These are phyloP conservation scores for Suillus tomentosus DNA, from an alignment of 768 basidiomycete genomes.

Conservation along the genomic window DNA sequence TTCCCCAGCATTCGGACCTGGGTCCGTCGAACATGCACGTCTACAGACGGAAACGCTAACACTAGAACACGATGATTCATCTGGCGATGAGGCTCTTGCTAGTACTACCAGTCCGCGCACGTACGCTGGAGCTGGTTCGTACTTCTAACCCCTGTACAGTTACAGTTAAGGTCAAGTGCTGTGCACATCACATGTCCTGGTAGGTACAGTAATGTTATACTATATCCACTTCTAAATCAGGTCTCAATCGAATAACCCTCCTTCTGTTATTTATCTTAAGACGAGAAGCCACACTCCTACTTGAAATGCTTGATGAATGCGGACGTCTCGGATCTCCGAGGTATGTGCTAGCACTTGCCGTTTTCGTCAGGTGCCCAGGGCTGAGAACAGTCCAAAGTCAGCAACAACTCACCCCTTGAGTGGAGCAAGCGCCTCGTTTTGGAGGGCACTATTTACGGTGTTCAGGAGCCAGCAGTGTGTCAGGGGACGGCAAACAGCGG, in stretches of 20 bases:
- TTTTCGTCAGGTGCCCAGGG: conserved; percentile 83
- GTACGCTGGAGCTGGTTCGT: conserved; percentile 48
- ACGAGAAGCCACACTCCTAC: conserved; percentile 80
- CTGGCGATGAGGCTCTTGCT: conserved; percentile 25
- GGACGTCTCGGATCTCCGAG: conserved; percentile 56
- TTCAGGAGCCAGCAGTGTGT: too few relatives aligned
- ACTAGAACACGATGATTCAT: conserved; percentile 18
- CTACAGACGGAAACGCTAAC: conserved; percentile 9
- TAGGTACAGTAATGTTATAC: neutral
- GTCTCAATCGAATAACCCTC: neutral
- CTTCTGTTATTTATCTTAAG: conserved; percentile 40
- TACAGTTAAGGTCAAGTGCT: neutral
- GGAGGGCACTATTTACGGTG: too few relatives aligned
- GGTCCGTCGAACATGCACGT: conserved; percentile 51
- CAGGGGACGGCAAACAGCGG: neutral
- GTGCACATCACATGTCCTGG: neutral
- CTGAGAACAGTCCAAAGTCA: conserved; percentile 37
- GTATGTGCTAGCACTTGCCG: conserved; percentile 48
- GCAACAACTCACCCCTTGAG: conserved; percentile 16
- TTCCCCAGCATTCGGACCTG: conserved; percentile 75
- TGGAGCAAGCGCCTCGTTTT: too few relatives aligned
- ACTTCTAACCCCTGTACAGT: conserved; percentile 40
- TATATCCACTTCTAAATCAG: conserved; percentile 3
- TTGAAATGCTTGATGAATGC: conserved; percentile 67
- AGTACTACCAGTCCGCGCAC: conserved; percentile 18